These are phyloP conservation scores for Blastomyces percursus DNA, from an alignment of 2,329 filamentous ascomycete genomes.

Conservation along the genomic window DNA sequence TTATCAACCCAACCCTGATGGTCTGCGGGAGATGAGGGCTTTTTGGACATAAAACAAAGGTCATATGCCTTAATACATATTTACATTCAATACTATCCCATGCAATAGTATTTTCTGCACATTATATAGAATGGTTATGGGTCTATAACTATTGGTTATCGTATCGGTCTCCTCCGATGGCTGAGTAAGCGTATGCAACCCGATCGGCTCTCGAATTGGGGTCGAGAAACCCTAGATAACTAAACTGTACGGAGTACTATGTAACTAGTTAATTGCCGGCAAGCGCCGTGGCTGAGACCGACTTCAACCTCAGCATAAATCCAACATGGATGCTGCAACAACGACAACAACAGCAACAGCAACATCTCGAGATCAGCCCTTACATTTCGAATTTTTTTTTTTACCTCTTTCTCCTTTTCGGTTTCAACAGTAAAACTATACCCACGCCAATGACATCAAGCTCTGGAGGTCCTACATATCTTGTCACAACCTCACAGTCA, in stretches of 20 bases:
- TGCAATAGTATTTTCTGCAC: too few species aligned
- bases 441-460: background rate
- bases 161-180: background rate
- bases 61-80: background rate
- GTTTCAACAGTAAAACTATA: background rate
- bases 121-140: too few species aligned
- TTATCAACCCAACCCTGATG: background rate
- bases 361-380: background rate
- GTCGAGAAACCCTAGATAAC: background rate
- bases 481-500: background rate
- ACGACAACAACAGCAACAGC: background rate
- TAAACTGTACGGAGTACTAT: too few species aligned
- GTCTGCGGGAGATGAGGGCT: background rate
- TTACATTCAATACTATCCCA: background rate
- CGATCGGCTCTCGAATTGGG: background rate
- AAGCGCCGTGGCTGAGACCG: background rate
- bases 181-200: background rate
- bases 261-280: background rate
- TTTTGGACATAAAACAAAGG: background rate
- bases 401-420: background rate
- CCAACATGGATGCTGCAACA: background rate
- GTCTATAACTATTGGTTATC: too few species aligned
- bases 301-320: background rate
- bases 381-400: background rate
- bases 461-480: background rate